Conservation (phyloP, 257 asterid species). For the Fraxinus americana region DNA sequence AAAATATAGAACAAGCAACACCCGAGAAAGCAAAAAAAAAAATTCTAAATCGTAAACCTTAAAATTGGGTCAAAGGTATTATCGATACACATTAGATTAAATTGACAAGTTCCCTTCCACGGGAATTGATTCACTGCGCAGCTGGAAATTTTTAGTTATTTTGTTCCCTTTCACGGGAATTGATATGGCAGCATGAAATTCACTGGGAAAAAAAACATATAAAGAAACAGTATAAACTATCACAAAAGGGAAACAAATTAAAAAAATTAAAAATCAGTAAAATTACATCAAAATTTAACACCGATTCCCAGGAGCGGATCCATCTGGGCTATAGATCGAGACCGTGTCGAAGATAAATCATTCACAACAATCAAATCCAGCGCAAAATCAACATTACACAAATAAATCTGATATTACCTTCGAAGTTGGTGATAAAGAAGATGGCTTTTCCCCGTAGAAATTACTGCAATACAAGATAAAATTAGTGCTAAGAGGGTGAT, state of each 20-base stretch:
- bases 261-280: not conserved
- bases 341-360: not conserved
- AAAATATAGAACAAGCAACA: not conserved
- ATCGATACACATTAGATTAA: too few relatives aligned
- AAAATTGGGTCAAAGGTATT: too few relatives aligned
- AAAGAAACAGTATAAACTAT: not conserved
- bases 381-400: not conserved
- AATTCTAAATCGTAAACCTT: not conserved
- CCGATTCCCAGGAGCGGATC: not conserved
- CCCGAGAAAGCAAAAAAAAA: not conserved
- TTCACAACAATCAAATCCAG: not conserved
- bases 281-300: not conserved
- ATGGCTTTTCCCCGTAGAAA: not conserved
- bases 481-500: not conserved
- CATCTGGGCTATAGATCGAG: not conserved
- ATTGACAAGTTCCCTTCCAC: too few relatives aligned
- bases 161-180: not conserved
- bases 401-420: not conserved
- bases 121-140: not conserved
- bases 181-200: not conserved
- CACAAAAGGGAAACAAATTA: not conserved
- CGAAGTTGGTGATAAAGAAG: constrained; percentile 2
- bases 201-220: too few relatives aligned
- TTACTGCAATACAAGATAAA: not conserved
- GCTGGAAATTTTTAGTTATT: not conserved